Evolutionary conservation across 2,329 filamentous ascomycete genomes (phyloP).

Genomic region (Ilyonectria destructans): DNA sequence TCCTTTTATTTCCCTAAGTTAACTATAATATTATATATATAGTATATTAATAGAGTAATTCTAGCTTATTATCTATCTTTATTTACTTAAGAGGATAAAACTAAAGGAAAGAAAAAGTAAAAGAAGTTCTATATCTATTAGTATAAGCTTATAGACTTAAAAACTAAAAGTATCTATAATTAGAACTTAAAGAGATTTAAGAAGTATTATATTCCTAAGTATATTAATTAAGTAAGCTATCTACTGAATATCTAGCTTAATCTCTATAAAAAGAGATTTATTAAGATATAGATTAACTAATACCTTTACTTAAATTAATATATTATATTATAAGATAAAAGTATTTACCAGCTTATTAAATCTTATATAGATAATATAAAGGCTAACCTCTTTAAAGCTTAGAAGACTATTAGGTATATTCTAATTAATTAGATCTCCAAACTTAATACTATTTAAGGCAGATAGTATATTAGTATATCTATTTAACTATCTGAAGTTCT

Average conservation of each 20-base stretch:
- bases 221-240: conserved; percentile 42
- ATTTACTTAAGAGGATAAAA: no score
- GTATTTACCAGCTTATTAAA: neutral
- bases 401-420: no score
- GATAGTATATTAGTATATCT: neutral
- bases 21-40: no score
- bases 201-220: conserved; percentile 31
- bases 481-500: neutral
- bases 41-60: no score
- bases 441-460: conserved; percentile 5
- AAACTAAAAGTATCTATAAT: conserved; percentile 35
- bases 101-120: no score
- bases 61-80: no score
- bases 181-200: conserved; percentile 12
- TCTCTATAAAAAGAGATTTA: conserved; percentile 43
- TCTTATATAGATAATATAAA: no score
- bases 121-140: conserved; percentile 41
- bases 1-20: no score
- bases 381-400: no score
- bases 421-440: neutral
- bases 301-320: conserved; percentile 40
- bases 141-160: conserved; percentile 43
- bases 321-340: conserved; percentile 9
- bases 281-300: neutral
- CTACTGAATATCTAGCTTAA: conserved; percentile 41